These are phyloP conservation scores for Stylonectria norvegica DNA, from an alignment of 2,329 filamentous ascomycete species.

Conservation along the genomic window DNA sequence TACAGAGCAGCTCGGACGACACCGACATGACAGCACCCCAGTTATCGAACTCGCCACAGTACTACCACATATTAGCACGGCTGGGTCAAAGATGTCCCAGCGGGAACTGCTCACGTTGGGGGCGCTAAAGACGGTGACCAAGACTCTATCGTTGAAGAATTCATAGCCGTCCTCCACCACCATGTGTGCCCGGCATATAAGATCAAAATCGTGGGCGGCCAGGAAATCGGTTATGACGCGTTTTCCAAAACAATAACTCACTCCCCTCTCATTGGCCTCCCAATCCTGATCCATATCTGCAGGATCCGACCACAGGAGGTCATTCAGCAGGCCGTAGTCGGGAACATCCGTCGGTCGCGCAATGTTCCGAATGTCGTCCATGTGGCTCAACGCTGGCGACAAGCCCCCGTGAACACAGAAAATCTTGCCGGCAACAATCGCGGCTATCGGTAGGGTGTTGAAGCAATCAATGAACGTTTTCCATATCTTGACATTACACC, in stretches of 20 bases:
- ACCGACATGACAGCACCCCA: constrained; percentile 99
- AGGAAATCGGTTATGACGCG: constrained; percentile 97
- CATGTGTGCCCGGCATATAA: constrained; percentile 98
- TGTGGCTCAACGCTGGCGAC: constrained; percentile 86
- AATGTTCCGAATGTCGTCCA: constrained; percentile 98
- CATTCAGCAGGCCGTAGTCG: constrained; percentile 92
- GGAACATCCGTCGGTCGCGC: constrained; percentile 94
- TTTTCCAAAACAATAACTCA: constrained; percentile 98
- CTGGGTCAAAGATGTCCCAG: background rate
- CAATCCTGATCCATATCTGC: constrained; percentile 98
- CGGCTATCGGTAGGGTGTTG: constrained; percentile 89
- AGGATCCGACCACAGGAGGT: constrained; percentile 94
- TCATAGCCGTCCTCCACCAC: constrained; percentile 99
- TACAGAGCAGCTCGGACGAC: constrained; percentile 87
- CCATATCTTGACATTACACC: constrained; percentile 97
- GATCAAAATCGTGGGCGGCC: constrained; percentile 90
- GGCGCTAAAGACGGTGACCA: constrained; percentile 96
- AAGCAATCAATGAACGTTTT: constrained; percentile 97
- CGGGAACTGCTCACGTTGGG: constrained; percentile 73
- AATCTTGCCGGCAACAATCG: constrained; percentile 96
- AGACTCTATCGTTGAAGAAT: constrained; percentile 91
- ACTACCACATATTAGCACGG: constrained; percentile 52
- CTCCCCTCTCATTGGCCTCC: constrained; percentile 95
- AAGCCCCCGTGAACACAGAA: constrained; percentile 96
- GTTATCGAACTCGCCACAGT: constrained; percentile 98